phyloP scores from a whole-genome alignment of 73 alveolate species.

The Stentor roeselii region DNA sequence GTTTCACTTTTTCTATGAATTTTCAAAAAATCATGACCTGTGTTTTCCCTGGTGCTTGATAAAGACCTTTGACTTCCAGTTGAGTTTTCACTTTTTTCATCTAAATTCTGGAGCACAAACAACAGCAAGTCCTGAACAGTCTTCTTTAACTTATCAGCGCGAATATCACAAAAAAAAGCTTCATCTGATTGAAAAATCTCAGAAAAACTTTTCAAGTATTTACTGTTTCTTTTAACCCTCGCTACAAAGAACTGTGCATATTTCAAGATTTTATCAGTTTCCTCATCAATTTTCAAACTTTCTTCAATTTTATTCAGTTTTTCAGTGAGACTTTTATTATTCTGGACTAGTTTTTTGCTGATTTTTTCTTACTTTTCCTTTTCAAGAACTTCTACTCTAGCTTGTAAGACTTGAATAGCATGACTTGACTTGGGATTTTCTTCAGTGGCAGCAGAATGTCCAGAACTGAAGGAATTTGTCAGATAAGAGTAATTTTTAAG shows the following conservation, averaged over 20 bases:
- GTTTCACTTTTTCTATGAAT: not conserved
- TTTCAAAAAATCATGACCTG: not conserved
- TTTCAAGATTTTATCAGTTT: no score
- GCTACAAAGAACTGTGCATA: not conserved
- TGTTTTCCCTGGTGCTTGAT: not conserved
- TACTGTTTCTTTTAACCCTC: not conserved
- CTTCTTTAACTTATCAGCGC: not conserved
- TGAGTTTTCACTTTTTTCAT: not conserved
- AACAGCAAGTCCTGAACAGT: not conserved
- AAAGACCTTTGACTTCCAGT: not conserved
- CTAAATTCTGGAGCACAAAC: not conserved
- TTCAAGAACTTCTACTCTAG: not conserved
- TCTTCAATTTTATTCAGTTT: not conserved
- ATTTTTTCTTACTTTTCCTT: not conserved
- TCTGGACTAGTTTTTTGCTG: not conserved
- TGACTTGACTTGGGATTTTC: not conserved
- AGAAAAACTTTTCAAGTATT: not conserved
- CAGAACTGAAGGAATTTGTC: not conserved
- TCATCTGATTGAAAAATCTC: not conserved
- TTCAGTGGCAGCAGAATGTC: not conserved
- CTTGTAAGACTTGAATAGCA: no score
- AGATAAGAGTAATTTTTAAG: not conserved
- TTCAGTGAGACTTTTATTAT: not conserved
- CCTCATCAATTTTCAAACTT: not conserved
- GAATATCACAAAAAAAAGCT: not conserved